phyloP scores from a whole-genome alignment of 768 basidiomycete species.

The Tricholoma flavovirens region DNA sequence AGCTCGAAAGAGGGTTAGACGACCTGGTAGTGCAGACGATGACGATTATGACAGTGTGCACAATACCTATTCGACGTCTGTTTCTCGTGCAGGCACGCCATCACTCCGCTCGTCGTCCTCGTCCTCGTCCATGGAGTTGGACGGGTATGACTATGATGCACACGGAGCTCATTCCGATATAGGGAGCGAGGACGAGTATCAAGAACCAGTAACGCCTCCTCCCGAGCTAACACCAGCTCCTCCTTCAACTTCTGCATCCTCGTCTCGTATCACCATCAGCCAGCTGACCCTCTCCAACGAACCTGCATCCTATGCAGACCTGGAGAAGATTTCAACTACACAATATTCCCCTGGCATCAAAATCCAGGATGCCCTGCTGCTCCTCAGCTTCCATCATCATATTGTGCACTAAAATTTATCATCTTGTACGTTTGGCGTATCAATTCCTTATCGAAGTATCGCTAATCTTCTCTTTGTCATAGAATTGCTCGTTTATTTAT shows the following conservation, averaged over 20 bases:
- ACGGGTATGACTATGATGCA: conserved; percentile 39
- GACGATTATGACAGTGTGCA: conserved; percentile 39
- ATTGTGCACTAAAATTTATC: conserved; percentile 40
- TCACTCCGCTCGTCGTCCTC: conserved; percentile 49
- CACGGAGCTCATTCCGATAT: conserved; percentile 43
- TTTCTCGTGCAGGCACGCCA: conserved; percentile 51
- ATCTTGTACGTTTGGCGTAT: conserved; percentile 4
- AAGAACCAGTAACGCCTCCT: conserved; percentile 70
- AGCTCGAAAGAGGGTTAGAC: conserved; percentile 64
- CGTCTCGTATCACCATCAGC: conserved; percentile 23
- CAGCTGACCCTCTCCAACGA: conserved; percentile 33
- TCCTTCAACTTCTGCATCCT: conserved; percentile 24
- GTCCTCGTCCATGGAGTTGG: conserved; percentile 47
- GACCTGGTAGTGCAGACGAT: conserved; percentile 38
- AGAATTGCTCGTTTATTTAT: conserved; percentile 4
- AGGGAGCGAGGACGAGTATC: conserved; percentile 65
- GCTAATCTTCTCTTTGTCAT: not conserved
- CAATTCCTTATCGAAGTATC: not conserved
- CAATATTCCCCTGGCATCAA: conserved; percentile 47
- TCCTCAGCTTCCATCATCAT: conserved; percentile 71
- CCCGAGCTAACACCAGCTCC: conserved; percentile 42
- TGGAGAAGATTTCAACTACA: conserved; percentile 40
- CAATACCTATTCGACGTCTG: conserved; percentile 32
- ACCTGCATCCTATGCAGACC: conserved; percentile 38
- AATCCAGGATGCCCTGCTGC: conserved; percentile 68